These are phyloP conservation scores for Boletales sp. DNA, from an alignment of 768 basidiomycete genomes.

Conservation along the genomic window DNA sequence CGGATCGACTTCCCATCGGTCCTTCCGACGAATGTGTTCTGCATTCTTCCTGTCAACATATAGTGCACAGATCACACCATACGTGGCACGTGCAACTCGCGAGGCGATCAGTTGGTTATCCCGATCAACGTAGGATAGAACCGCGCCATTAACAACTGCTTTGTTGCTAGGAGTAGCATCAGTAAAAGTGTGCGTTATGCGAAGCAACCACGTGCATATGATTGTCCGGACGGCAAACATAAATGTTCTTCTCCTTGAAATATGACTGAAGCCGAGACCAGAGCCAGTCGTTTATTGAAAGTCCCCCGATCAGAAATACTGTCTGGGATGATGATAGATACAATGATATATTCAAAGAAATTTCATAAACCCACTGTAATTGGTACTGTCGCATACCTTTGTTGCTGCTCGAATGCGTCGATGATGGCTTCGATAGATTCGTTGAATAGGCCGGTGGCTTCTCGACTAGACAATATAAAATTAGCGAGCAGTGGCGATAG, in stretches of 20 bases:
- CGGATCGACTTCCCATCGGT: background rate
- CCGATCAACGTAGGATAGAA: no score
- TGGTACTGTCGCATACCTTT: background rate
- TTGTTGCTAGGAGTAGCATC: no score
- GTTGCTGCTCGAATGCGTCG: slow-evolving; percentile 9
- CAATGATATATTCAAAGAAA: background rate
- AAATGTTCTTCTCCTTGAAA: background rate
- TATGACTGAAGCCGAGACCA: slow-evolving; percentile 9
- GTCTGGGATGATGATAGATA: background rate
- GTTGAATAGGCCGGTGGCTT: slow-evolving; percentile 7
- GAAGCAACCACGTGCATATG: no score
- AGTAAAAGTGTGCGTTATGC: no score
- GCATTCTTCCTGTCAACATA: background rate
- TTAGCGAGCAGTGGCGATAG: background rate
- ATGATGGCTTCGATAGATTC: slow-evolving; percentile 10
- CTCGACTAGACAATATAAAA: background rate
- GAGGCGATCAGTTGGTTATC: no score
- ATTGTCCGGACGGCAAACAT: slow-evolving; percentile 5
- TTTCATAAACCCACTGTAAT: slow-evolving; percentile 4
- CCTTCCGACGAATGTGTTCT: slow-evolving; percentile 1
- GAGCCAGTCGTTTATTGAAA: slow-evolving; percentile 5
- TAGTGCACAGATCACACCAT: no score
- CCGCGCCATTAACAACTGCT: no score
- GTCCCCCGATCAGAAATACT: slow-evolving; percentile 13
- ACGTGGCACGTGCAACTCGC: no score